Evolutionary conservation across 768 basidiomycete genomes (phyloP), one percentile per base, ranked within the genome.

Genomic region (button mushroom (Agaricus bisporus)): DNA sequence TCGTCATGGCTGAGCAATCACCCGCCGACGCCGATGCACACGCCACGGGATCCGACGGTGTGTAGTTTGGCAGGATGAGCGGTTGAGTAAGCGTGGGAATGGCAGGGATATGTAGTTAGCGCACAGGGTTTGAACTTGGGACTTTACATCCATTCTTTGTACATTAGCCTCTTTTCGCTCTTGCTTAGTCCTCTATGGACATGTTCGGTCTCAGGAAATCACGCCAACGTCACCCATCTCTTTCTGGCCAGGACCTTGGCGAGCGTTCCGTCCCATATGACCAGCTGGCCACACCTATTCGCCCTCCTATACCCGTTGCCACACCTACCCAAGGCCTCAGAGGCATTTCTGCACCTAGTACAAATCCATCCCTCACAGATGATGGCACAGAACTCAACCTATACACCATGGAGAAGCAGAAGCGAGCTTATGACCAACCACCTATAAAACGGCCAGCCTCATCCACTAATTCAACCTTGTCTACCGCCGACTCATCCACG

Each of bases 331-430:
- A 85, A 62, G 80, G 76, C 41, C 66, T 81, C 35, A 74, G 76
- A 64, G 78, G 76, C 46, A 91, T 92, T 58, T 91, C 88, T 28
- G 90, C 89, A 4, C 89, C 89, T 7, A 85, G 86, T 61, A 90
- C 89, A 22, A 92, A 92, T 61, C 89, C 89, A 5, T 81, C 83
- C 11, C 80, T 91, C 52, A 88, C 88, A 1, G 56, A 77, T 41
- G 73, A 80, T 59, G 90, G 89, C 37, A 83, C 85, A 9, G 86
- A 88, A 57, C 70, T 88, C 62, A 90, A 85, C 67, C 74, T 79
- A 59, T 80, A 75, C 62, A 72, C 77, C 20, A 65, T 80, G 61
- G 73, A 76, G 45, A 77, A 76, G 54, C 67, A 68, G 50, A 79
- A 72, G 62, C 64, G 72, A 49, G 64, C 69, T 17, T 81, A 83